phyloP scores from a whole-genome alignment of 1,139 yeast species.

The Lodderomyces beijingensis region DNA sequence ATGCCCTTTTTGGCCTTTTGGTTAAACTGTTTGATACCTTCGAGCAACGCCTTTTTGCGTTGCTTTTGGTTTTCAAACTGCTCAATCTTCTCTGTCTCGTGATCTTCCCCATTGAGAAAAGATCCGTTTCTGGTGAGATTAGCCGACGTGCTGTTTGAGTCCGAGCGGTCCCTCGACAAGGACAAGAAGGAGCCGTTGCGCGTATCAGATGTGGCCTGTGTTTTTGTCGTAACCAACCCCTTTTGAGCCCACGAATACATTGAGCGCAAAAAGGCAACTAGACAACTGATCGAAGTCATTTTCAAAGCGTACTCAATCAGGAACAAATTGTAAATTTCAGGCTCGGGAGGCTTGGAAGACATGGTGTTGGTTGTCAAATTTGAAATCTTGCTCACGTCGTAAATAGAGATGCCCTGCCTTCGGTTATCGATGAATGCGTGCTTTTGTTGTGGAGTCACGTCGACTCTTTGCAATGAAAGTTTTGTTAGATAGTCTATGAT shows the following conservation, averaged over 20 bases:
- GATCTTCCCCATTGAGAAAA: constrained; percentile 32
- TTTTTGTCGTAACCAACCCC: constrained; percentile 32
- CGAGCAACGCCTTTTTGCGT: constrained; percentile 75
- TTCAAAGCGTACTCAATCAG: constrained; percentile 83
- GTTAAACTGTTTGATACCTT: constrained; percentile 76
- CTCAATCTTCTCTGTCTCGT: constrained; percentile 59
- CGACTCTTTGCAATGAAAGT: constrained; percentile 67
- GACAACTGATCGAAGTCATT: constrained; percentile 72
- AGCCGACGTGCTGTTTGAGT: constrained; percentile 31
- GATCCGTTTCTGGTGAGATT: constrained; percentile 30
- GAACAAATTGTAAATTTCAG: constrained; percentile 50
- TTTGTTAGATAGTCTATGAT: constrained; percentile 74
- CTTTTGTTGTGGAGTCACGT: constrained; percentile 66
- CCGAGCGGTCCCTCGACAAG: constrained; percentile 35
- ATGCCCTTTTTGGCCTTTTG: constrained; percentile 83
- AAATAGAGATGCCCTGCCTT: constrained; percentile 62
- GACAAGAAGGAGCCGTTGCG: constrained; percentile 19
- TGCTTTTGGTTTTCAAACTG: constrained; percentile 85
- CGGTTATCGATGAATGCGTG: constrained; percentile 60
- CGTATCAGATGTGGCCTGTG: background rate
- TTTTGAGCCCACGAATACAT: constrained; percentile 86
- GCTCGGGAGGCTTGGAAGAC: constrained; percentile 57
- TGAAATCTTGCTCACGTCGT: constrained; percentile 69
- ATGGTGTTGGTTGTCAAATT: constrained; percentile 68
- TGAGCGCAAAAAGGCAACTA: constrained; percentile 80